A percentile compares a stretch with the other conserved stretches of the same genome.
phyloP scores from a whole-genome alignment of 2,329 filamentous ascomycete species.

The Ascocoryne sarcoides region DNA sequence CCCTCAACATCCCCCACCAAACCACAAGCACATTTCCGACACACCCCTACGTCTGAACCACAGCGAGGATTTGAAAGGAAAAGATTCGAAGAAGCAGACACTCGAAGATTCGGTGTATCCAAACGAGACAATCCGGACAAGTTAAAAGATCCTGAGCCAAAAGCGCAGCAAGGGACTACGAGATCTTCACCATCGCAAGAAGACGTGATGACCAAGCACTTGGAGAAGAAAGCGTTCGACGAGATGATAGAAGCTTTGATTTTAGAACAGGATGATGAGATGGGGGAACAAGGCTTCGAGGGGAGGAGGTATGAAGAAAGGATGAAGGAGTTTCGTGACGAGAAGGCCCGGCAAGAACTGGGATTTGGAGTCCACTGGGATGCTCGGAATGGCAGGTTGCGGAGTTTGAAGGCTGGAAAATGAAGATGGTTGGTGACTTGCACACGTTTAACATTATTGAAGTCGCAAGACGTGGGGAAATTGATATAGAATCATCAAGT shows the following conservation, averaged over 20 bases:
- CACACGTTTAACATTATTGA: background rate
- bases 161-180: background rate
- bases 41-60: background rate
- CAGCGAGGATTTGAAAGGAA: background rate
- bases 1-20: background rate
- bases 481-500: no score
- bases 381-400: background rate
- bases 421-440: no score
- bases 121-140: background rate
- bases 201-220: background rate
- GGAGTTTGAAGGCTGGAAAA: background rate
- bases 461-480: background rate
- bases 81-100: background rate
- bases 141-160: background rate
- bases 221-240: background rate
- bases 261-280: background rate
- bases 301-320: background rate
- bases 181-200: background rate
- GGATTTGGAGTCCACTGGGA: background rate
- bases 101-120: background rate
- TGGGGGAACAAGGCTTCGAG: background rate
- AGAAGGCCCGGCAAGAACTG: background rate
- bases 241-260: background rate
- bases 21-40: background rate
- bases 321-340: background rate